Percentiles rank a stretch among this genome's conserved stretches.
Evolutionary conservation across 805 yeast genomes (phyloP).

Genomic region (Wickerhamiella siamensis): DNA sequence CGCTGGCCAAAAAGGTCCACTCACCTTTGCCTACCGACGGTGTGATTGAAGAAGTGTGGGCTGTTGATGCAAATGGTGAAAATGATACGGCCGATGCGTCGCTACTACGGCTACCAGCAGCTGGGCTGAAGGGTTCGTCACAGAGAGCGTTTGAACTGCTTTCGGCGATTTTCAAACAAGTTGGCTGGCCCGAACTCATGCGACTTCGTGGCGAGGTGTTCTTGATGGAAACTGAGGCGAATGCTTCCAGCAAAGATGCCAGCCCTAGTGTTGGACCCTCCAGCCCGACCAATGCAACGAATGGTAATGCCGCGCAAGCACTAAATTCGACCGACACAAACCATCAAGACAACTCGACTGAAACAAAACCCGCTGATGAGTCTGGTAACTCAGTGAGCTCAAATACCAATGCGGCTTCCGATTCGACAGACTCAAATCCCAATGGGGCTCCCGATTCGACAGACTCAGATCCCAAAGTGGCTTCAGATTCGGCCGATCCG

Average conservation of each 20-base stretch:
- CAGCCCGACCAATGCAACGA: slow-evolving; percentile 11
- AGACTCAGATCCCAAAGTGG: no score
- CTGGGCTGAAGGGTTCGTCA: slow-evolving; percentile 39
- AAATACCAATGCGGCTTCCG: slow-evolving; percentile 4
- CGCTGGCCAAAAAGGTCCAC: slow-evolving; percentile 31
- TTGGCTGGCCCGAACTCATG: slow-evolving; percentile 77
- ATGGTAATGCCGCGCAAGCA: slow-evolving; percentile 11
- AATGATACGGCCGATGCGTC: slow-evolving; percentile 30
- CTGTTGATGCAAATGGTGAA: slow-evolving; percentile 20
- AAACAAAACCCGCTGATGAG: slow-evolving; percentile 11
- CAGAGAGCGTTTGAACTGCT: slow-evolving; percentile 52
- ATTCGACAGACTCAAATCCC: background rate
- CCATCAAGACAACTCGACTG: background rate
- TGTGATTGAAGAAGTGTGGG: slow-evolving; percentile 36
- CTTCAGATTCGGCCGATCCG: no score
- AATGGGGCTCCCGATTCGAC: background rate
- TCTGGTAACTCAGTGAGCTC: slow-evolving; percentile 5
- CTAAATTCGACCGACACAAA: slow-evolving; percentile 1
- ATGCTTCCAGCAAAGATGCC: slow-evolving; percentile 13
- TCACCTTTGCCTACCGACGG: slow-evolving; percentile 45
- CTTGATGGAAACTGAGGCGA: slow-evolving; percentile 58
- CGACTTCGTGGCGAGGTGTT: slow-evolving; percentile 54
- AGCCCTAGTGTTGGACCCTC: no score
- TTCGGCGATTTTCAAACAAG: slow-evolving; percentile 46
- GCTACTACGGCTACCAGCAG: slow-evolving; percentile 37